A percentile compares a stretch with the other conserved stretches of the same genome.
Evolutionary conservation across 164 flowering plant species (phyloP).

Genomic region (Vitis riparia): DNA sequence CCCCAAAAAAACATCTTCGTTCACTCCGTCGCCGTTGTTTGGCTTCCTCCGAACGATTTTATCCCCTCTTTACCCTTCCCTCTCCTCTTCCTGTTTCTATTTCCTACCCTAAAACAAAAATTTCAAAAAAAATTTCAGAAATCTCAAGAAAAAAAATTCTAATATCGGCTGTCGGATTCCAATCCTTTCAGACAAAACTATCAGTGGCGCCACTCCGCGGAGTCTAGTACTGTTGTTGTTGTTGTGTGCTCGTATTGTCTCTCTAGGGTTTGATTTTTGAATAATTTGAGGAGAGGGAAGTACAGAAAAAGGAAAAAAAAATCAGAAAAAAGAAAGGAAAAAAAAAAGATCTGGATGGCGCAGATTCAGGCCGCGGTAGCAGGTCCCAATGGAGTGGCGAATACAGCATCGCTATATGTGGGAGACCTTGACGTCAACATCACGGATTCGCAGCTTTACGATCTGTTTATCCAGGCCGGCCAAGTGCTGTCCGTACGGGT

Average conservation of each 20-base stretch:
- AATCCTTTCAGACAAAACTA: neutral
- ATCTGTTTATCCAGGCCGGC: slow-evolving; percentile 70
- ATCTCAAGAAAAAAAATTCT: too few species aligned
- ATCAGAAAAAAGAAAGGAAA: slow-evolving; percentile 1
- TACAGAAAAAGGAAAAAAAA: slow-evolving; percentile 11
- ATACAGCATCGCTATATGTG: slow-evolving; percentile 60
- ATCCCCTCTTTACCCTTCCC: slow-evolving; percentile 22
- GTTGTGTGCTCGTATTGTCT: neutral
- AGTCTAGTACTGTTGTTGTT: too few species aligned
- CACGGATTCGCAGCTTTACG: slow-evolving; percentile 80
- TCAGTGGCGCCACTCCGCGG: too few species aligned
- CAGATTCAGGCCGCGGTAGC: slow-evolving; percentile 33
- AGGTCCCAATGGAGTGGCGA: slow-evolving; percentile 35
- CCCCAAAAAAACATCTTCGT: slow-evolving; percentile 6
- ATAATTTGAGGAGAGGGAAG: slow-evolving; percentile 40
- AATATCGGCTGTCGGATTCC: neutral
- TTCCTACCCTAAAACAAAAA: slow-evolving; percentile 5
- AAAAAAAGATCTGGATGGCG: too few species aligned
- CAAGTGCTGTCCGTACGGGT: slow-evolving; percentile 85
- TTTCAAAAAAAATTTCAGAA: slow-evolving; percentile 5
- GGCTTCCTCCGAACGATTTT: slow-evolving; percentile 20
- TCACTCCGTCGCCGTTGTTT: slow-evolving; percentile 6
- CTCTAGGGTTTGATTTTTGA: slow-evolving; percentile 26
- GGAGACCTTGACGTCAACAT: slow-evolving; percentile 76
- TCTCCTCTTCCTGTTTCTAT: slow-evolving; percentile 12